phyloP scores from a whole-genome alignment of 768 basidiomycete genomes.

The Tephrocybe sp. region DNA sequence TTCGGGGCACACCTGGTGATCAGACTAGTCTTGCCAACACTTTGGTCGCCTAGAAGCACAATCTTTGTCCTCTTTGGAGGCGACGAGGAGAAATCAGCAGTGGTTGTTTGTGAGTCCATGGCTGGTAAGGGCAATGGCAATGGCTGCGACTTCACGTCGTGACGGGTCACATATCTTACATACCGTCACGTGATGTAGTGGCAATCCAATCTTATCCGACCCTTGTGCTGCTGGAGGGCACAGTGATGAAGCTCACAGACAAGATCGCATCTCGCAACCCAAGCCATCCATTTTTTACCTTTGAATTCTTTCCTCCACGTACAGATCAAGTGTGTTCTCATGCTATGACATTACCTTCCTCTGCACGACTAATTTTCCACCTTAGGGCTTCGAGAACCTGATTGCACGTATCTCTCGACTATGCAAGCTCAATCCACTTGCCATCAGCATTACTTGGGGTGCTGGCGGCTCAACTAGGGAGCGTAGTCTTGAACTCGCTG shows the following conservation, averaged over 20 bases:
- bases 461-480: constrained; percentile 93
- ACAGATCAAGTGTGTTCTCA: constrained; percentile 69
- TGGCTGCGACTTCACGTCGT: constrained; percentile 1
- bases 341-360: background rate
- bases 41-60: constrained; percentile 94
- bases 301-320: constrained; percentile 96
- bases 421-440: constrained; percentile 72
- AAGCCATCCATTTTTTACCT: constrained; percentile 77
- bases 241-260: constrained; percentile 68
- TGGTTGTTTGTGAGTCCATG: constrained; percentile 59
- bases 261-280: constrained; percentile 50
- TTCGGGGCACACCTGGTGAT: constrained; percentile 76
- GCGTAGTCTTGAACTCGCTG: constrained; percentile 83
- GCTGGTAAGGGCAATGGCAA: background rate
- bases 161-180: constrained; percentile 12
- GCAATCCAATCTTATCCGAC: constrained; percentile 7
- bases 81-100: constrained; percentile 83
- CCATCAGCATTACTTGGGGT: constrained; percentile 95
- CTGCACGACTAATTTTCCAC: constrained; percentile 2
- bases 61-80: constrained; percentile 96
- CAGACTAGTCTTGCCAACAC: constrained; percentile 97
- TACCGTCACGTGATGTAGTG: constrained; percentile 14
- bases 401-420: constrained; percentile 84
- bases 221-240: background rate
- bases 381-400: constrained; percentile 88